Conservation (phyloP, 2,329 filamentous ascomycete species). For the Cercospora sesami region DNA sequence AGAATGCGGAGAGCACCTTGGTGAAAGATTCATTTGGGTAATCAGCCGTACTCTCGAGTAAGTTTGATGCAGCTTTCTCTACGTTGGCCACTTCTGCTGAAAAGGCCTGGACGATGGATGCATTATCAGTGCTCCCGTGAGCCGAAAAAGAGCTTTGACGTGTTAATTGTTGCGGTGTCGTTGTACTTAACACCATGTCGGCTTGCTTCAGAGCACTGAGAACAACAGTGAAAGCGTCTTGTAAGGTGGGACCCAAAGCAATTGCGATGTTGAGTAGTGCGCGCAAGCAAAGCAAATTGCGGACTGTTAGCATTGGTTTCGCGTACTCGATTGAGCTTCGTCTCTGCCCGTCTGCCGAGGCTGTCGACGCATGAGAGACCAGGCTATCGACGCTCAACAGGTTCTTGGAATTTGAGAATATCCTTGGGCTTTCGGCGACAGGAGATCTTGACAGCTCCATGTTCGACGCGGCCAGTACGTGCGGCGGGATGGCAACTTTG, state of each 20-base stretch:
- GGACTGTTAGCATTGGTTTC: conserved; percentile 68
- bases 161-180: conserved; percentile 34
- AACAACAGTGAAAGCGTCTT: conserved; percentile 83
- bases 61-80: conserved; percentile 77
- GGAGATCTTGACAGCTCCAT: conserved; percentile 34
- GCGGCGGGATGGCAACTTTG: conserved; percentile 87
- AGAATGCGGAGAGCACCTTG: conserved; percentile 73
- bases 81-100: conserved; percentile 81
- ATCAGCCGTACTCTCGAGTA: conserved; percentile 89
- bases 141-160: conserved; percentile 27
- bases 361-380: conserved; percentile 57
- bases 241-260: conserved; percentile 83
- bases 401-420: conserved; percentile 70
- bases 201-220: conserved; percentile 91
- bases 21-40: conserved; percentile 82
- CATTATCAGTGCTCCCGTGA: conserved; percentile 29
- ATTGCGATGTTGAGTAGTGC: conserved; percentile 95
- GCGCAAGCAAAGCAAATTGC: conserved; percentile 85
- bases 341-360: conserved; percentile 55
- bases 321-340: conserved; percentile 57
- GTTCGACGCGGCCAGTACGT: conserved; percentile 52
- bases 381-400: conserved; percentile 73
- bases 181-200: conserved; percentile 71
- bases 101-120: conserved; percentile 46
- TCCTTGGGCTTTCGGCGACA: conserved; percentile 55